Evolutionary conservation across 164 flowering plant species (phyloP), one percentile per base, ranked within the genome.

Genomic region (Santalum album): DNA sequence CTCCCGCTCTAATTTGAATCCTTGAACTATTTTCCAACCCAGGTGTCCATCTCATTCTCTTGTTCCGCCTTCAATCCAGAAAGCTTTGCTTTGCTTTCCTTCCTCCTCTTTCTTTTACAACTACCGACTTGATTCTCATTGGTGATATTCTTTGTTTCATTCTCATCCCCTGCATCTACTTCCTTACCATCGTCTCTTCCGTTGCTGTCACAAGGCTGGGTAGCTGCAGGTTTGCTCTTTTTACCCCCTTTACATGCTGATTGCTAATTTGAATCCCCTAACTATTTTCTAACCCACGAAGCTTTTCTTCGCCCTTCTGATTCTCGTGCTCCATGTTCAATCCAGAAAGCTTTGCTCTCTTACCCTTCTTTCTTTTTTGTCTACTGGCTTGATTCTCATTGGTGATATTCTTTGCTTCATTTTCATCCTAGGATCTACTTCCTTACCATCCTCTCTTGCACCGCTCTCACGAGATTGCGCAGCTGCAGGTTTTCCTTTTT

Each of bases 181-280:
- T 56, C 45, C 55, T 51, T 54, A n/a, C 11, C 51, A 53, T 20
- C 52, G 1, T 65, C 42, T 48, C 21, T 60, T 35, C 59, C 56
- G 51, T 49, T 42, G 26, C 34, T 51, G 49, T 32, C 29, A 23
- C 26, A 50, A 59, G 42, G 60, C 24, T 52, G 56, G n/a, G 36
- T 57, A 15, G 42, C 51, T 23, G 43, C 58, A 40, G 39, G 58
- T 18, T 51, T 23, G n/a, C n/a, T n/a, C 14, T 42, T 51, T 46
- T 60, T 18, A 45, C 58, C 29, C 56, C 53, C 54, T 51, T n/a
- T n/a, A n/a, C n/a, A n/a, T n/a, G n/a, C n/a, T n/a, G n/a, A n/a
- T n/a, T n/a, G n/a, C n/a, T n/a, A 42, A 58, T 67, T 16, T 66
- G 65, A 56, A 60, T 54, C n/a, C 15, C 25, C 17, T 25, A 55